These are phyloP conservation scores for Euclidium syriacum DNA, from an alignment of 345 rosid genomes.

Conservation along the genomic window DNA sequence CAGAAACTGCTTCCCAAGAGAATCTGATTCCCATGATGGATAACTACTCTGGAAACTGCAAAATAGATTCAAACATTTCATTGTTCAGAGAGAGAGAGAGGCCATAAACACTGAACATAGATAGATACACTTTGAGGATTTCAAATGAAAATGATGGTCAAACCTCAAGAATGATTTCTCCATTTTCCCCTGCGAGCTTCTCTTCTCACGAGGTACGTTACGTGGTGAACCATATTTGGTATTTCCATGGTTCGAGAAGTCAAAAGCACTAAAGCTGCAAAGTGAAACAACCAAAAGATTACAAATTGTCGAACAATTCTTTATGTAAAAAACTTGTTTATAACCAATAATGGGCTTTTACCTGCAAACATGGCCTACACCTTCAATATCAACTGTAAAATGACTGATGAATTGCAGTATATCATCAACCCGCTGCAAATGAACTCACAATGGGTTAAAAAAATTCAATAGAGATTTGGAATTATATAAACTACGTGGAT, in stretches of 20 bases:
- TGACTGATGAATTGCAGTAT: conserved; percentile 85
- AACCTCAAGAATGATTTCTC: conserved; percentile 98
- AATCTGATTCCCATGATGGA: conserved; percentile 83
- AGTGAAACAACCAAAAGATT: not conserved
- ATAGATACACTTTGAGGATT: not conserved
- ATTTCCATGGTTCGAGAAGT: conserved; percentile 87
- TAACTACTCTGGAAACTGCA: conserved; percentile 90
- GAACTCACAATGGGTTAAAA: conserved; percentile 12
- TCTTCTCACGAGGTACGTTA: conserved; percentile 41
- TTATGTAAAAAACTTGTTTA: not conserved
- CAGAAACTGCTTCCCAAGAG: conserved; percentile 75
- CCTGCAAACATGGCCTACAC: conserved; percentile 99
- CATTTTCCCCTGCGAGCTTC: conserved; percentile 97
- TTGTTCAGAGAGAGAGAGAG: not conserved
- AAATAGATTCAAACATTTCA: conserved; percentile 10
- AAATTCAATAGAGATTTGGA: not conserved
- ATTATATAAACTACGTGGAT: not conserved
- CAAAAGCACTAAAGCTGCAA: conserved; percentile 82
- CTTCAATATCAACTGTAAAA: conserved; percentile 79
- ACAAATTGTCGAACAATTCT: not conserved
- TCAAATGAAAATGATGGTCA: not conserved
- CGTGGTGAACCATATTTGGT: conserved; percentile 75
- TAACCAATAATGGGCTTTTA: conserved; percentile 15
- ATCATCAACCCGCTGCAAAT: conserved; percentile 86
- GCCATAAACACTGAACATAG: not conserved